phyloP scores from a whole-genome alignment of 129 eudicot genomes.

The Tanacetum coccineum region DNA sequence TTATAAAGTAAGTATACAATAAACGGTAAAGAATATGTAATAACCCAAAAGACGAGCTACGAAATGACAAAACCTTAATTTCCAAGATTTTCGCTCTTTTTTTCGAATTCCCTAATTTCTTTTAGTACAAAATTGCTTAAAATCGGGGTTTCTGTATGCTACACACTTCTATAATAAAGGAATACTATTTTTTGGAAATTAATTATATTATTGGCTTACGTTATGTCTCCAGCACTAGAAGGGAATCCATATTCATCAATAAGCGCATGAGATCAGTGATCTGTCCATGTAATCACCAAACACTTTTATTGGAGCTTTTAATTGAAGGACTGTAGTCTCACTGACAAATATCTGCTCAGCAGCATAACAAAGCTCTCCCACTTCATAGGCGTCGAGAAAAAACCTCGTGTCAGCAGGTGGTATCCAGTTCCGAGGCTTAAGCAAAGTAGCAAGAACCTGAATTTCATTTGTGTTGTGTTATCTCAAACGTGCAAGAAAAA shows the following conservation, averaged over 20 bases:
- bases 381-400: conserved; percentile 93
- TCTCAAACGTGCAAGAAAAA: too few relatives aligned
- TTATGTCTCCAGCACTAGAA: conserved; percentile 91
- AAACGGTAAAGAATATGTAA: too few relatives aligned
- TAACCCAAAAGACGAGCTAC: too few relatives aligned
- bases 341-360: conserved; percentile 94
- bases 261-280: conserved; percentile 90
- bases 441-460: conserved; percentile 80
- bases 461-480: too few relatives aligned
- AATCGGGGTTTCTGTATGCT: too few relatives aligned
- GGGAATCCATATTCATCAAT: conserved; percentile 97
- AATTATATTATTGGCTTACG: conserved; percentile 41
- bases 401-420: conserved; percentile 80
- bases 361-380: conserved; percentile 95
- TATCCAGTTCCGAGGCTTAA: conserved; percentile 90
- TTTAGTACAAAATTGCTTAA: too few relatives aligned
- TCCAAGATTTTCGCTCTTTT: too few relatives aligned
- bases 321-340: conserved; percentile 92
- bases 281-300: conserved; percentile 99
- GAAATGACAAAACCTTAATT: too few relatives aligned
- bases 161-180: not conserved
- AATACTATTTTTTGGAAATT: too few relatives aligned
- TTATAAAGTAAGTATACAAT: not conserved
- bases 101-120: too few relatives aligned
- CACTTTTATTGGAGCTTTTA: conserved; percentile 88